Percentiles rank a stretch among this genome's conserved stretches.
Evolutionary conservation across 345 rosid genomes (phyloP).

Genomic region (Alliaria petiolata): DNA sequence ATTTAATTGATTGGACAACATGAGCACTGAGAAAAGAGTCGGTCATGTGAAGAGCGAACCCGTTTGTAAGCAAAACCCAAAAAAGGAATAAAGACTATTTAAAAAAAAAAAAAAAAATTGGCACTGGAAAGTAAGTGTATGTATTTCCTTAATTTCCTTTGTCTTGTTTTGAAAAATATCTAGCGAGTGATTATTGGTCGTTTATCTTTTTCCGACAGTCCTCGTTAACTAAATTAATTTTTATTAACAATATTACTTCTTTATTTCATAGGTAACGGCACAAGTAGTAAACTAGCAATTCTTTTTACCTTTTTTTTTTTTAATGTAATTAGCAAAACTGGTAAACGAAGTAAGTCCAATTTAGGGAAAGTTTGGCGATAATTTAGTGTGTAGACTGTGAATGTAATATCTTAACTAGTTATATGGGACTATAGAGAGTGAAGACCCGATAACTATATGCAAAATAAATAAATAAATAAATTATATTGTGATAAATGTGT

Average conservation of each 20-base stretch:
- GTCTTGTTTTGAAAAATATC: not conserved
- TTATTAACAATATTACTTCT: not conserved
- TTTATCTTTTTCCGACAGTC: slow-evolving; percentile 4
- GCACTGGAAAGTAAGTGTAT: not conserved
- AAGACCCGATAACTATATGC: not conserved
- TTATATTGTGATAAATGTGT: not conserved
- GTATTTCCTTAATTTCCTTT: slow-evolving; percentile 2
- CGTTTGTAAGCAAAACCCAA: not conserved
- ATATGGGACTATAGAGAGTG: too few species aligned
- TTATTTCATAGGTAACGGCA: too few species aligned
- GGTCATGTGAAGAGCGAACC: slow-evolving; percentile 25
- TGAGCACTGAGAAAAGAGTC: slow-evolving; percentile 17
- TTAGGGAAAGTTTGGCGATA: not conserved
- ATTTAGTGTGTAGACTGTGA: not conserved
- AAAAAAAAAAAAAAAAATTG: not conserved
- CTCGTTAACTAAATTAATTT: not conserved
- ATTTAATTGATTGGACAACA: slow-evolving; percentile 12
- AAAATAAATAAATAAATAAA: not conserved
- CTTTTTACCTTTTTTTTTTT: too few species aligned
- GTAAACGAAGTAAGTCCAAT: not conserved
- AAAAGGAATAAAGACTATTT: not conserved
- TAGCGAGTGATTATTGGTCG: not conserved
- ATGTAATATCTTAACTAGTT: not conserved
- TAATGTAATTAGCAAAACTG: too few species aligned
- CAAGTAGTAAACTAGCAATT: not conserved